A percentile compares a stretch with the other conserved stretches of the same genome.
Evolutionary conservation across 1,139 yeast genomes (phyloP).

Genomic region (Ashbya aceris): DNA sequence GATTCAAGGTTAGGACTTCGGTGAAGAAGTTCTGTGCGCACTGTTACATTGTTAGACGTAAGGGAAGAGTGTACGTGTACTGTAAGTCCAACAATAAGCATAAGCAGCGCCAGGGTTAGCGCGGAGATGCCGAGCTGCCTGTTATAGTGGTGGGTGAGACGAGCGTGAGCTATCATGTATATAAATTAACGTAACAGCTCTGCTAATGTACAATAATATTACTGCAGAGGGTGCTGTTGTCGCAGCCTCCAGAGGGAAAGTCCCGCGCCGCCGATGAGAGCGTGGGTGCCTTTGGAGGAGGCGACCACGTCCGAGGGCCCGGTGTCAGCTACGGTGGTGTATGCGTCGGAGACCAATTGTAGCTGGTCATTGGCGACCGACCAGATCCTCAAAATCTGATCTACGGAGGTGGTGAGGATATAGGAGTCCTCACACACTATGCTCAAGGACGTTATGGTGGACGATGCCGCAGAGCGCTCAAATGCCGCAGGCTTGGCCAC

Average conservation of each 20-base stretch:
- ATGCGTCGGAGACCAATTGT: constrained; percentile 36
- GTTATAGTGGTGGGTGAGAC: neutral
- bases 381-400: constrained; percentile 72
- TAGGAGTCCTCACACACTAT: constrained; percentile 20
- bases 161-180: too few relatives aligned
- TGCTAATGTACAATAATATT: neutral
- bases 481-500: constrained; percentile 28
- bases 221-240: neutral
- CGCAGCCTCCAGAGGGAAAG: constrained; percentile 41
- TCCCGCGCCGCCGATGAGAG: constrained; percentile 65
- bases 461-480: constrained; percentile 60
- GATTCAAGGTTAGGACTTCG: constrained; percentile 68
- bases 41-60: constrained; percentile 86
- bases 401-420: constrained; percentile 45
- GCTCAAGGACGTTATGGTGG: constrained; percentile 68
- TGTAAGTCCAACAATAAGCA: constrained; percentile 91
- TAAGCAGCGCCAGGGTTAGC: constrained; percentile 92
- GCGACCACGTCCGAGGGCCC: constrained; percentile 50
- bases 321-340: constrained; percentile 85
- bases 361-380: constrained; percentile 30
- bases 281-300: constrained; percentile 27
- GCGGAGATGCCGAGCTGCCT: neutral
- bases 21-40: constrained; percentile 88
- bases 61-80: constrained; percentile 86
- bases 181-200: too few relatives aligned